Evolutionary conservation across 805 yeast genomes (phyloP).

Genomic region (Cyberlindnera bimundalis): DNA sequence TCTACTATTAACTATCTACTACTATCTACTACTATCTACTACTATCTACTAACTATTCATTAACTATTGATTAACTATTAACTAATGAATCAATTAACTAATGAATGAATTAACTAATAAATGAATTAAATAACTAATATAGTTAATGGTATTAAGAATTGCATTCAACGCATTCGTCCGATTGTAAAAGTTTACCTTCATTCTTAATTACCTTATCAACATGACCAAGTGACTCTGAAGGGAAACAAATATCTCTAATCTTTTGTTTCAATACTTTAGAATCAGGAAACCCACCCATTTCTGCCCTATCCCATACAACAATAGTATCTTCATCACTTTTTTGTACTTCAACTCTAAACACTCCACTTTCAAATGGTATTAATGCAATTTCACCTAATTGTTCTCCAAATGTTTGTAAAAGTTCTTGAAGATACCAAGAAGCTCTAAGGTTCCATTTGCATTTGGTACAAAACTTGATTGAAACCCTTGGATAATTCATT

Average conservation of each 20-base stretch:
- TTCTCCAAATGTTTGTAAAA: slow-evolving; percentile 73
- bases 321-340: slow-evolving; percentile 31
- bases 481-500: slow-evolving; percentile 50
- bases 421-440: slow-evolving; percentile 82
- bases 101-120: too few relatives aligned
- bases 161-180: slow-evolving; percentile 21
- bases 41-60: too few relatives aligned
- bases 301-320: slow-evolving; percentile 57
- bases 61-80: too few relatives aligned
- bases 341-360: slow-evolving; percentile 56
- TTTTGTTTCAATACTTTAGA: slow-evolving; percentile 70
- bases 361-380: slow-evolving; percentile 48
- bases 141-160: too few relatives aligned
- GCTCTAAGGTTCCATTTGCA: slow-evolving; percentile 91
- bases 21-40: too few relatives aligned
- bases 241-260: slow-evolving; percentile 57
- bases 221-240: slow-evolving; percentile 58
- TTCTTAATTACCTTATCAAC: slow-evolving; percentile 40
- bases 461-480: slow-evolving; percentile 71
- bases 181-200: slow-evolving; percentile 18
- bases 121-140: too few relatives aligned
- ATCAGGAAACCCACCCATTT: slow-evolving; percentile 80
- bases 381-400: slow-evolving; percentile 52
- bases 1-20: too few relatives aligned
- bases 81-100: too few relatives aligned